A percentile compares a stretch with the other conserved stretches of the same genome.
These are phyloP conservation scores for Triangularia verruculosa DNA, from an alignment of 2,329 filamentous ascomycete species.

Conservation along the genomic window DNA sequence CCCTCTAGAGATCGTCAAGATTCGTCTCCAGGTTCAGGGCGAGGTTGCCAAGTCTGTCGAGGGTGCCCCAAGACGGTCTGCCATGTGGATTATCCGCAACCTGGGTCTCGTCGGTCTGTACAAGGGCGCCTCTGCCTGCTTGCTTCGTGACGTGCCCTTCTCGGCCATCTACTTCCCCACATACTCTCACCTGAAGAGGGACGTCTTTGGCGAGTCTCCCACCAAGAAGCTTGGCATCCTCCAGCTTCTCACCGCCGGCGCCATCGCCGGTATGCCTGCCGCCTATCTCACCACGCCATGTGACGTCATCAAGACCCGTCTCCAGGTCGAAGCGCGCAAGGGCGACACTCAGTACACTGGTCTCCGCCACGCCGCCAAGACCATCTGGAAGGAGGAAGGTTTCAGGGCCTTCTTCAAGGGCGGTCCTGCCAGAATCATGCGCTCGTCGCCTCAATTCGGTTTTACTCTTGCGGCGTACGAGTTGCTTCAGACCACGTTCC, in stretches of 20 bases:
- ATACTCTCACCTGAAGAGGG: conserved; percentile 90
- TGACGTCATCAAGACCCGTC: conserved; percentile 97
- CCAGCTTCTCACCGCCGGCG: conserved; percentile 89
- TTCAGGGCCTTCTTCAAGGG: conserved; percentile 99
- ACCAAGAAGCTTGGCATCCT: conserved; percentile 86
- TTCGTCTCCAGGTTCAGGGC: conserved; percentile 94
- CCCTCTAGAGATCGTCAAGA: conserved; percentile 98
- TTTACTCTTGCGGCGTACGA: conserved; percentile 97
- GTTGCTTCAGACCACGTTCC: conserved; percentile 76
- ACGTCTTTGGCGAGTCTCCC: conserved; percentile 85
- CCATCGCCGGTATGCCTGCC: conserved; percentile 88
- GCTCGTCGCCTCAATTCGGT: conserved; percentile 94
- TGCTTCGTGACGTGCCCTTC: conserved; percentile 95
- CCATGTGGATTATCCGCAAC: conserved; percentile 97
- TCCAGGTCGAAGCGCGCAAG: conserved; percentile 96
- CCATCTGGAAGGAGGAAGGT: conserved; percentile 85
- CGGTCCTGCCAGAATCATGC: conserved; percentile 88
- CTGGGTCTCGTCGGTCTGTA: conserved; percentile 91
- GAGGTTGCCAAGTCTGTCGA: conserved; percentile 88
- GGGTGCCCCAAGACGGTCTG: conserved; percentile 79
- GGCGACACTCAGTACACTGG: conserved; percentile 86
- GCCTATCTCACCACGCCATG: conserved; percentile 95
- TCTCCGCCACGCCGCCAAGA: conserved; percentile 78
- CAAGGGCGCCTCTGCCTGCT: conserved; percentile 91
- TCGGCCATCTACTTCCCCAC: conserved; percentile 98